These are phyloP conservation scores for Podospora appendiculata DNA, from an alignment of 495 filamentous ascomycete species.

Conservation along the genomic window DNA sequence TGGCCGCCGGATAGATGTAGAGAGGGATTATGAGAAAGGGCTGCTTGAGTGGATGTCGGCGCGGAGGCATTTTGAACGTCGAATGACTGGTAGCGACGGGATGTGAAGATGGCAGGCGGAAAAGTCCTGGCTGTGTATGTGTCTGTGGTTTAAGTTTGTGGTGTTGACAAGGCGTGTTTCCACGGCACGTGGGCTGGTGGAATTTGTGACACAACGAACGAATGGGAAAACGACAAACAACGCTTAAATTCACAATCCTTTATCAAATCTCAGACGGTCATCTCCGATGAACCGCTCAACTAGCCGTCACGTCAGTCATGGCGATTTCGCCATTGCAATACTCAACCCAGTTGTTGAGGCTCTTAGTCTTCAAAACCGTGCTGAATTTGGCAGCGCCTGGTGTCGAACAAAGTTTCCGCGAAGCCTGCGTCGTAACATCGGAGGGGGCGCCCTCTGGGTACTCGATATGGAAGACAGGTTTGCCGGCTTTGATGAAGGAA, in stretches of 20 bases:
- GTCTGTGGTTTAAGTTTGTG: no score
- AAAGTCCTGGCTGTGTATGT: no score
- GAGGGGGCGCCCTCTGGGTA: slow-evolving; percentile 45
- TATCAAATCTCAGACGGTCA: neutral
- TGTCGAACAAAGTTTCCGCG: slow-evolving; percentile 4
- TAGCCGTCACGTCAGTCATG: slow-evolving; percentile 4
- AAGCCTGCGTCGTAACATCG: slow-evolving; percentile 21
- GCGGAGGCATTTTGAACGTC: no score
- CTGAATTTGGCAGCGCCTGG: slow-evolving; percentile 37
- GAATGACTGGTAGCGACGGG: no score
- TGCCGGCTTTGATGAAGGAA: slow-evolving; percentile 48
- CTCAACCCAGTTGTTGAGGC: slow-evolving; percentile 52
- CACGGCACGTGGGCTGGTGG: no score
- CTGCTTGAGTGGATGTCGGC: no score
- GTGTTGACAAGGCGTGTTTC: no score
- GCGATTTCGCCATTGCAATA: slow-evolving; percentile 25
- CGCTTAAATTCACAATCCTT: neutral
- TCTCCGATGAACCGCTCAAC: neutral
- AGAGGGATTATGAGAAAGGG: slow-evolving; percentile 40
- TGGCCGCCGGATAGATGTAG: slow-evolving; percentile 47
- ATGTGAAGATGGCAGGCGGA: no score
- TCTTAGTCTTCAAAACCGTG: slow-evolving; percentile 57
- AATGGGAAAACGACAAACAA: neutral
- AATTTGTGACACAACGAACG: no score
- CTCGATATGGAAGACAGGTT: slow-evolving; percentile 71